Percentiles rank a stretch among this genome's conserved stretches.
Evolutionary conservation across 768 basidiomycete genomes (phyloP).

Genomic region (Mycena belliarum): DNA sequence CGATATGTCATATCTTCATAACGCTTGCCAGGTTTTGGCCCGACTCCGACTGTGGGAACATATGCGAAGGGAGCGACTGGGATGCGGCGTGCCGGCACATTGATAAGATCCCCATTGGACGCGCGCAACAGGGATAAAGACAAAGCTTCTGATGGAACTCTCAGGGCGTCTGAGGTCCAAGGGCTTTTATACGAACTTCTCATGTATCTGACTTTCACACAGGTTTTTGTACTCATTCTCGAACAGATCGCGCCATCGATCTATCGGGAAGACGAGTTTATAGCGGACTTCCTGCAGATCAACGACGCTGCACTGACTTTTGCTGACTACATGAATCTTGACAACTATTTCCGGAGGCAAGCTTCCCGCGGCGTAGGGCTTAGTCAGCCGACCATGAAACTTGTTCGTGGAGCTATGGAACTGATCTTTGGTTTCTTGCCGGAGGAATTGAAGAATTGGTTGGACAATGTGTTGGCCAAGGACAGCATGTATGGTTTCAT

Average conservation of each 20-base stretch:
- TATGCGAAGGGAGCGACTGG: conserved; percentile 50
- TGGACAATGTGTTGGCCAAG: conserved; percentile 73
- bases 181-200: not conserved
- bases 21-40: conserved; percentile 44
- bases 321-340: conserved; percentile 92
- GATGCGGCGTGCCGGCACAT: conserved; percentile 81
- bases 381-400: conserved; percentile 69
- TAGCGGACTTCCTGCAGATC: conserved; percentile 90
- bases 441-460: conserved; percentile 79
- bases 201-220: not conserved
- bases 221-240: conserved; percentile 51
- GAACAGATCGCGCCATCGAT: conserved; percentile 76
- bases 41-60: conserved; percentile 38
- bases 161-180: conserved; percentile 72
- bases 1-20: not conserved
- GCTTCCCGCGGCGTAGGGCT: conserved; percentile 75
- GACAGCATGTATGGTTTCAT: conserved; percentile 73
- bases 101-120: conserved; percentile 80
- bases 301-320: conserved; percentile 88
- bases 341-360: conserved; percentile 92
- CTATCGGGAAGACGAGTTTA: conserved; percentile 85
- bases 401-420: conserved; percentile 89
- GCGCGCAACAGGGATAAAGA: conserved; percentile 60
- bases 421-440: conserved; percentile 93
- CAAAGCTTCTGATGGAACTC: conserved; percentile 55